These are phyloP conservation scores for Raphanus hybrid DNA, from an alignment of 441 rosid species.

Conservation along the genomic window DNA sequence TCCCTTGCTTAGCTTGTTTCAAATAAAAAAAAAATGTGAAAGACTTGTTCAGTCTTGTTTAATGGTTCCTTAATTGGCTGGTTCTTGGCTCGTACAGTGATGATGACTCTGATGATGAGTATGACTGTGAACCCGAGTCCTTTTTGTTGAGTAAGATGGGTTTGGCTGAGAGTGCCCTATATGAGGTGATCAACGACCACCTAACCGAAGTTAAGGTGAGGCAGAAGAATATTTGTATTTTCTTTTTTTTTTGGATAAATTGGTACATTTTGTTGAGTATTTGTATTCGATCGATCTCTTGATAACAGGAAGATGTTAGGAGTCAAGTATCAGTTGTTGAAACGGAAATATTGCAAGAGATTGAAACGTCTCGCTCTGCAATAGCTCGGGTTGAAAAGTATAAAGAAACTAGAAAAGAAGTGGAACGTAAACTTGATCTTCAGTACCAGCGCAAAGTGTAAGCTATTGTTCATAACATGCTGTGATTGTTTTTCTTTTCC, in stretches of 20 bases:
- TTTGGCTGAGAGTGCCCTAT: slow-evolving; percentile 46
- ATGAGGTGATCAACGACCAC: too few relatives aligned
- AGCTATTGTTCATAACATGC: slow-evolving; percentile 24
- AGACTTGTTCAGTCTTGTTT: slow-evolving; percentile 6
- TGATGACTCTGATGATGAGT: slow-evolving; percentile 54
- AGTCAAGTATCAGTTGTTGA: slow-evolving; percentile 44
- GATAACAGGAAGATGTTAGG: slow-evolving; percentile 82
- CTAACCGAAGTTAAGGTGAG: slow-evolving; percentile 59
- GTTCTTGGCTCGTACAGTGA: slow-evolving; percentile 46
- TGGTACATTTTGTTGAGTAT: slow-evolving; percentile 22
- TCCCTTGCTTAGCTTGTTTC: not conserved
- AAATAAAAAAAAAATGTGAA: not conserved
- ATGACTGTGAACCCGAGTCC: slow-evolving; percentile 31
- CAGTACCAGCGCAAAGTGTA: slow-evolving; percentile 89
- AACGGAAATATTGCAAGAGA: slow-evolving; percentile 56
- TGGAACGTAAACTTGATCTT: slow-evolving; percentile 77
- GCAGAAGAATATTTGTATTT: not conserved
- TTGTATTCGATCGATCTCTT: slow-evolving; percentile 23
- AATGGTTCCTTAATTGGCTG: not conserved
- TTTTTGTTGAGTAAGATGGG: slow-evolving; percentile 60
- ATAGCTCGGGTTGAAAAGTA: slow-evolving; percentile 61
- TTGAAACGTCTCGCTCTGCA: slow-evolving; percentile 59
- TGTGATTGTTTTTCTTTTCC: not conserved
- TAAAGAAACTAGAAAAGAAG: slow-evolving; percentile 43
- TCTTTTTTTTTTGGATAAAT: not conserved